Evolutionary conservation across 2,329 filamentous ascomycete genomes (phyloP).

Genomic region (Daldinia sp.): DNA sequence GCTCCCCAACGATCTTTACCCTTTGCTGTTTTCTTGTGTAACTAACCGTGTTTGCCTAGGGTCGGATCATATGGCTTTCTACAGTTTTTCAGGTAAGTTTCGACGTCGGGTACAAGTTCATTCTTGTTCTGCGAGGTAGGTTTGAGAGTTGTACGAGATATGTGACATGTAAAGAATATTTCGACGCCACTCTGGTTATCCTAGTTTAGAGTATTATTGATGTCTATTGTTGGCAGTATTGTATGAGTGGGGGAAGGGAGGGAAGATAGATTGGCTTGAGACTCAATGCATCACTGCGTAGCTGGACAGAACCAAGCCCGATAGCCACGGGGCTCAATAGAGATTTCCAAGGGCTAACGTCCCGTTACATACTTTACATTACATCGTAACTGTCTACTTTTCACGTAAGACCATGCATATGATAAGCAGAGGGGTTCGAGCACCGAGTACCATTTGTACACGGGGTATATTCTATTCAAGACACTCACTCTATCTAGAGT

Average conservation of each 20-base stretch:
- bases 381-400: not conserved
- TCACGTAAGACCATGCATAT: not conserved
- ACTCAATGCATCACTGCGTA: not conserved
- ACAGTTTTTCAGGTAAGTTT: not conserved
- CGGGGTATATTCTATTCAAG: not conserved
- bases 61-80: not conserved
- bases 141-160: not conserved
- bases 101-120: too few relatives aligned
- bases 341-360: not conserved
- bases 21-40: not conserved
- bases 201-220: not conserved
- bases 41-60: not conserved
- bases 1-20: not conserved
- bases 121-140: too few relatives aligned
- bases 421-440: too few relatives aligned
- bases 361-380: not conserved
- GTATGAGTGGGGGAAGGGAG: too few relatives aligned
- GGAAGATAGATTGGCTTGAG: not conserved
- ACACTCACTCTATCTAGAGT: constrained; percentile 4
- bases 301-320: not conserved
- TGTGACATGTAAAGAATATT: not conserved
- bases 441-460: not conserved
- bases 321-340: not conserved
- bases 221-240: not conserved
- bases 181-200: not conserved